Base-by-base conservation (phyloP, 1,139 yeast genomes). In the Kurtzmaniella quercitrusa region DNA sequence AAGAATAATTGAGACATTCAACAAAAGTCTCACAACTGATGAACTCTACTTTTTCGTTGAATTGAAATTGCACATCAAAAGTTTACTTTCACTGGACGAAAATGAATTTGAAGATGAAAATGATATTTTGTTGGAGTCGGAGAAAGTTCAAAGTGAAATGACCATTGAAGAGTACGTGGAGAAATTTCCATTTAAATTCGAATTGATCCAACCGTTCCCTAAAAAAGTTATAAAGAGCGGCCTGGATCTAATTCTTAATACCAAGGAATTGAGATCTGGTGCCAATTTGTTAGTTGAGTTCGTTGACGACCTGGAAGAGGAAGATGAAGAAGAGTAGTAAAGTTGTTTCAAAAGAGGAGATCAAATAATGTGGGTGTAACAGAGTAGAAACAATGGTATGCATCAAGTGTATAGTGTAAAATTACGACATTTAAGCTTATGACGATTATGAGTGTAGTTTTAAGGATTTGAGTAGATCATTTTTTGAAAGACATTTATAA, bases 41-140 rank as follows among this genome's bases (percentile, higher is more conserved):
- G 85, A 85, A 33, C 59, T 91, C 4, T 88, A 88, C 58, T 70
- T 81, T 38, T 79, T 72, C 52, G 78, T 87, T 36, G 88, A 84
- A 47, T 65, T 72, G 15, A 65, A 65, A 42, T 48, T 71, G 33
- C 57, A 59, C 41, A 49, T 51, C n/a, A 45, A 46, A 23, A 52
- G 51, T 11, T 33, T 49, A 40, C 47, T 46, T 17, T 41, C 30
- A 7, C 26, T 14, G 15, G 49, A 45, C 5, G 50, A 50, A 11
- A 50, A 50, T 3, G 45, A 47, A 14, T 41, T 40, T 14, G 56
- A 48, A 28, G 47, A 47, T 33, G 53, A 48, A 9, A 48, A 47
- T 23, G 48, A 39, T 18, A 40, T 42, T n/a, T 28, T 48, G 14
- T 22, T 45, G 11, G 46, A 50, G 12, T 41, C 47, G 5, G 35